Base-by-base conservation (phyloP, 768 basidiomycete genomes). In the Boletus subparvulus region DNA sequence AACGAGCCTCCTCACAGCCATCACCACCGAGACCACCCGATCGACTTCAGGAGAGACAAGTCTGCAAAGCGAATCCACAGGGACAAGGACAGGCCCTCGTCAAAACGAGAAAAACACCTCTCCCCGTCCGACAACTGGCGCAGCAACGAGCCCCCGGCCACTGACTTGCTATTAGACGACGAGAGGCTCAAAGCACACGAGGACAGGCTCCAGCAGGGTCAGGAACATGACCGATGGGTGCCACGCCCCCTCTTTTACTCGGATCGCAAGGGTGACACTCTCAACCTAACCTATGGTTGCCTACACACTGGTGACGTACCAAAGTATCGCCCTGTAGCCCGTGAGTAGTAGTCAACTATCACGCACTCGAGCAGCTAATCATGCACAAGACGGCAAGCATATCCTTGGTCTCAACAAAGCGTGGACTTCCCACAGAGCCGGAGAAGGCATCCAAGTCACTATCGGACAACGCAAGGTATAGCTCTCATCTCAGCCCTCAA, bases 281-380 rank as follows among this genome's bases (percentile, higher is more conserved):
- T 84, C 51, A 90, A 88, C 65, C 70, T 88, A 33, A 78, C 78
- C 42, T 91, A 88, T 62, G 89, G 87, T n/a, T 74, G 82, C 4
- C 63, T 88, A 33, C 77, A 88, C 64, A 67, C 79, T 30, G 78
- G 84, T 16, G 82, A 87, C 61, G 71, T 90, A 26, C 88, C 90
- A 16, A 88, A 80, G 68, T 88, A 90, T 66, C 77, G 75, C 58
- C 64, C 82, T 45, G 76, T 84, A 48, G 76, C 74, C 67, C 77
- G 87, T 90, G 77, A 72, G 85, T 55, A 32, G 26, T 40, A 30
- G 30, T 43, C 46, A 53, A 39, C 51, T 30, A 11, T 17, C 39
- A 42, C 53, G 28, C 36, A 30, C 58, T 43, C 62, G 70, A 70
- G 75, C 73, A 59, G 69, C 83, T 87, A 77, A 87, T 79, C 67